Percentiles rank a stretch among this genome's conserved stretches.
These are phyloP conservation scores for Tricholoma hemisulphureum DNA, from an alignment of 768 basidiomycete genomes.

Conservation along the genomic window DNA sequence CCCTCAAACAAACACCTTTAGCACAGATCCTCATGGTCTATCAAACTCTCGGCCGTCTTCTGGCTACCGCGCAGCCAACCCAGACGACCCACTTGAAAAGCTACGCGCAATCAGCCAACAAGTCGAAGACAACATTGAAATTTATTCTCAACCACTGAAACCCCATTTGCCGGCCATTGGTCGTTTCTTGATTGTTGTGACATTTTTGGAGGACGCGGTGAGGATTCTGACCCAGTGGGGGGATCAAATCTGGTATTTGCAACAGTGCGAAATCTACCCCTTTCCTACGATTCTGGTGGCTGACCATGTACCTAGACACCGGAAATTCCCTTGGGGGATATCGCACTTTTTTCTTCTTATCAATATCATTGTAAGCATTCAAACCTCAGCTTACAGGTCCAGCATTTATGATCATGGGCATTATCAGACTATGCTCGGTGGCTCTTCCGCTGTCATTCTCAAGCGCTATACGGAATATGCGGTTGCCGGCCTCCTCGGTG, in stretches of 20 bases:
- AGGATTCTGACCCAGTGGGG: constrained; percentile 92
- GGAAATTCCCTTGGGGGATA: constrained; percentile 93
- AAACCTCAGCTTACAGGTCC: not conserved
- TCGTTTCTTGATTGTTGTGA: constrained; percentile 95
- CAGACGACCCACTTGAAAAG: constrained; percentile 80
- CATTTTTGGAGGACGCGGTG: constrained; percentile 95
- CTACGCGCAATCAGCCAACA: constrained; percentile 66
- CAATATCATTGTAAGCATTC: constrained; percentile 80
- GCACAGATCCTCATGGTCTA: constrained; percentile 76
- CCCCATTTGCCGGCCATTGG: constrained; percentile 94
- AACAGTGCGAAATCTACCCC: constrained; percentile 61
- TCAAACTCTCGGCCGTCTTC: constrained; percentile 66
- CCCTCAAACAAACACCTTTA: constrained; percentile 59
- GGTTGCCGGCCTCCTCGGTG: constrained; percentile 83
- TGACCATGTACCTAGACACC: constrained; percentile 58
- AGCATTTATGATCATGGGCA: not conserved
- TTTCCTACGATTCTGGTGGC: not conserved
- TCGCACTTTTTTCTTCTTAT: constrained; percentile 90
- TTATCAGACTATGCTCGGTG: constrained; percentile 82
- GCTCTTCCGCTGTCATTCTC: constrained; percentile 80
- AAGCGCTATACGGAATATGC: constrained; percentile 88
- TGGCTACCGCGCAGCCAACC: constrained; percentile 78
- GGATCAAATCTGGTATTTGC: constrained; percentile 98
- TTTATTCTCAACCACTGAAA: constrained; percentile 88
- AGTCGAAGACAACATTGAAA: constrained; percentile 91